Conservation (phyloP, 352 stramenopile species). For the Pythium chondricola region DNA sequence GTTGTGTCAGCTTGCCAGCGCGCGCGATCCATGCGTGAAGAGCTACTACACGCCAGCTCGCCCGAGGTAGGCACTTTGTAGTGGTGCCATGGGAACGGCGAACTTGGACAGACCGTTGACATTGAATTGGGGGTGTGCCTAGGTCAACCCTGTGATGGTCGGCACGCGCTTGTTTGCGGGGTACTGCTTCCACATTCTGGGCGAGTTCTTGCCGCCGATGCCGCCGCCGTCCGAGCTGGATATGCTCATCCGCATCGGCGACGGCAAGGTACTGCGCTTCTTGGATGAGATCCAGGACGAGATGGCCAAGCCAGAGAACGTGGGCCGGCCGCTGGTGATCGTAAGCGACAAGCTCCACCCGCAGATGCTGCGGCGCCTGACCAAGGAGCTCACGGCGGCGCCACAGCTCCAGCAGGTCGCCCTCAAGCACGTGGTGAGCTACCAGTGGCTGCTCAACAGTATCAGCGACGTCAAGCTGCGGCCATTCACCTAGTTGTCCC, state of each 20-base stretch:
- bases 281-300: slow-evolving; percentile 45
- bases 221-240: slow-evolving; percentile 59
- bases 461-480: slow-evolving; percentile 76
- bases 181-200: slow-evolving; percentile 67
- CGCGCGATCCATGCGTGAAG: slow-evolving; percentile 21
- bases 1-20: slow-evolving; percentile 17
- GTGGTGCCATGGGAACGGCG: not conserved
- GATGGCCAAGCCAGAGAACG: slow-evolving; percentile 47
- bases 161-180: slow-evolving; percentile 67
- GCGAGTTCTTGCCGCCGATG: slow-evolving; percentile 76
- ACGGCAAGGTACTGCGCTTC: slow-evolving; percentile 43
- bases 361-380: slow-evolving; percentile 31
- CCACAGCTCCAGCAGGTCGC: slow-evolving; percentile 35
- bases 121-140: not conserved
- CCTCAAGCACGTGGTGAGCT: slow-evolving; percentile 59
- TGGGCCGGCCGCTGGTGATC: slow-evolving; percentile 46
- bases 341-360: slow-evolving; percentile 74
- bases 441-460: slow-evolving; percentile 84
- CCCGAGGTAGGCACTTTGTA: not conserved
- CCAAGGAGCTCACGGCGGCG: slow-evolving; percentile 30
- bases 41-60: slow-evolving; percentile 5
- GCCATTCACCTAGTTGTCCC: slow-evolving; percentile 13
- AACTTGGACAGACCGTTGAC: not conserved
- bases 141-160: slow-evolving; percentile 21
- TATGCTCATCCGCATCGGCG: slow-evolving; percentile 59